Conservation (phyloP, 2,329 filamentous ascomycete genomes). For the Cladorrhinum sp. region DNA sequence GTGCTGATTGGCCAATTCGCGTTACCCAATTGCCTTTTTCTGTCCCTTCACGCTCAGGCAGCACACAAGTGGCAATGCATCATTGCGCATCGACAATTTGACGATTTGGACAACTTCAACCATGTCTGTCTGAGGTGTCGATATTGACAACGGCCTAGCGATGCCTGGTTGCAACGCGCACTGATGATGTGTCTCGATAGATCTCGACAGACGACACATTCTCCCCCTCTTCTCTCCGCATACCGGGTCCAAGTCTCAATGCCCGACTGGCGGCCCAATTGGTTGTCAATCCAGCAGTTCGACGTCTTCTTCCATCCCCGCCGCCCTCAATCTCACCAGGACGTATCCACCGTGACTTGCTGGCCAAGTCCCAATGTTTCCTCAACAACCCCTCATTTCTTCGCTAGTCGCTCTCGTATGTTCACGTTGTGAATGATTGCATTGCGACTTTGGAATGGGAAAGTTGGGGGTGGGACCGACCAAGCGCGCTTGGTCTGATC, state of each 20-base stretch:
- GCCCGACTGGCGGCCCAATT: conserved; percentile 28
- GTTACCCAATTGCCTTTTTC: conserved; percentile 18
- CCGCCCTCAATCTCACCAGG: conserved; percentile 1
- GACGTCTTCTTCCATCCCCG: conserved; percentile 3
- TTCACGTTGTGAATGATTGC: background rate
- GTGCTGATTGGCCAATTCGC: conserved; percentile 26
- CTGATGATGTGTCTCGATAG: conserved; percentile 16
- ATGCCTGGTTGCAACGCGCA: conserved; percentile 5
- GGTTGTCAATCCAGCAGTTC: conserved; percentile 25
- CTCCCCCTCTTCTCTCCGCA: conserved; percentile 8
- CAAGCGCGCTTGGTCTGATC: background rate
- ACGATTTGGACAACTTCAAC: background rate
- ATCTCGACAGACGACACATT: background rate
- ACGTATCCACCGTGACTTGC: conserved; percentile 12
- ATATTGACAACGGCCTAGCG: conserved; percentile 7
- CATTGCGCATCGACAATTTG: conserved; percentile 8
- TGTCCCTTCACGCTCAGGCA: conserved; percentile 5
- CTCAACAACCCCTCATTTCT: conserved; percentile 18
- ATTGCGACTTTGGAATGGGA: background rate
- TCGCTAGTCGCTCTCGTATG: background rate
- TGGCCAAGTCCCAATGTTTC: conserved; percentile 9
- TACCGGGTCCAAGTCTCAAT: conserved; percentile 14
- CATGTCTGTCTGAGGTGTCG: background rate
- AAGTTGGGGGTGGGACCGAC: background rate
- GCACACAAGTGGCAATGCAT: conserved; percentile 16